Conservation (phyloP, 306 rosid genomes). For the apple (Malus domestica) region DNA sequence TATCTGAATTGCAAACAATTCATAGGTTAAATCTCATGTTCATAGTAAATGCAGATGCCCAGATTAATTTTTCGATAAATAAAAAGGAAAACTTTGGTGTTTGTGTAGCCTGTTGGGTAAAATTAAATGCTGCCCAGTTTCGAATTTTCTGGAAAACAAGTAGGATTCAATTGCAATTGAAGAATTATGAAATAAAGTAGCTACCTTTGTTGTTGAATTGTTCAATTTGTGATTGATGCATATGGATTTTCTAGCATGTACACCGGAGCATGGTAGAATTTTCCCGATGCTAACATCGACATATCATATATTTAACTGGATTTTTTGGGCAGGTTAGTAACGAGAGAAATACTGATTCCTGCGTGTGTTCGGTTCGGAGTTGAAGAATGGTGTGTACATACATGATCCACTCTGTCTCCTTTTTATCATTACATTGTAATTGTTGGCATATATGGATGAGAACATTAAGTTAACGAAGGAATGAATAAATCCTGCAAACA, state of each 20-base stretch:
- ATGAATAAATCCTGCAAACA: not conserved
- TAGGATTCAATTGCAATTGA: not conserved
- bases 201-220: not conserved
- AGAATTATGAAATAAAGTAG: not conserved
- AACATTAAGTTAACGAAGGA: not conserved
- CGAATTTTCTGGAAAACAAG: not conserved
- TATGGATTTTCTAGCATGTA: too few relatives aligned
- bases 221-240: not conserved
- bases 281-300: not conserved
- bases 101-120: not conserved
- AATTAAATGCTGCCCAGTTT: not conserved
- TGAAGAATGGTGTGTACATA: constrained; percentile 10
- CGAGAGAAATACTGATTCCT: not conserved
- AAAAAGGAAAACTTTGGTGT: not conserved
- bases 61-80: not conserved
- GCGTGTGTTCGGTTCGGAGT: not conserved
- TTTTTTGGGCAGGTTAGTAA: not conserved
- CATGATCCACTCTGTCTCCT: not conserved
- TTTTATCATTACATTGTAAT: not conserved
- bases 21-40: not conserved
- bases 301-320: not conserved
- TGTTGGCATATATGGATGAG: not conserved
- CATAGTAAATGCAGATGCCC: not conserved
- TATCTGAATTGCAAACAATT: not conserved
- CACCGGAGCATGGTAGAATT: too few relatives aligned